Percentiles rank a stretch among this genome's conserved stretches.
These are phyloP conservation scores for Arthrinium phaeospermum DNA, from an alignment of 2,329 filamentous ascomycete genomes.

Conservation along the genomic window DNA sequence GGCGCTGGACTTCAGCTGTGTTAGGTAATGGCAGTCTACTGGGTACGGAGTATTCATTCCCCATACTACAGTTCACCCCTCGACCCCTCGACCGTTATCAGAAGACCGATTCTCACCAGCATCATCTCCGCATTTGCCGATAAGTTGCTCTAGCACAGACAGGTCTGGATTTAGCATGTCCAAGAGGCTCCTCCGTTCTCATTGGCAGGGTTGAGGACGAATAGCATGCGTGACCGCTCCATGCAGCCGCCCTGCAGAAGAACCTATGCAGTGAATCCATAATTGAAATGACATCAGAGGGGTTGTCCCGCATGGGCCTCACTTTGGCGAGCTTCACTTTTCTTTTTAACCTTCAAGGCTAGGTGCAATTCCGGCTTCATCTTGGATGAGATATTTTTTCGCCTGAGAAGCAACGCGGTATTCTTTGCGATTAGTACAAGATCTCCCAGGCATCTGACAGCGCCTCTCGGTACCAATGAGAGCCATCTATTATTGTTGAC, in stretches of 20 bases:
- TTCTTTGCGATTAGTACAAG: not conserved
- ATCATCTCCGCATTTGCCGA: slow-evolving; percentile 11
- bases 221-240: slow-evolving; percentile 3
- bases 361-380: slow-evolving; percentile 7
- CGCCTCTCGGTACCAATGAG: not conserved
- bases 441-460: not conserved
- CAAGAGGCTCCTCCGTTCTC: not conserved
- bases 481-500: not conserved
- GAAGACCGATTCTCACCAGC: not conserved
- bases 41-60: not conserved
- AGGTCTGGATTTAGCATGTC: not conserved
- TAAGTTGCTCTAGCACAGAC: not conserved
- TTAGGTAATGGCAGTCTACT: not conserved
- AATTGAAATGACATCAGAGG: slow-evolving; percentile 16
- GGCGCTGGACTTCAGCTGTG: not conserved
- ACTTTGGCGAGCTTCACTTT: not conserved
- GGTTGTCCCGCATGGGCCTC: not conserved
- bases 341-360: not conserved
- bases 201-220: slow-evolving; percentile 1
- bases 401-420: not conserved
- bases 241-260: slow-evolving; percentile 12
- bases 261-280: not conserved
- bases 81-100: not conserved
- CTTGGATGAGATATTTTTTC: not conserved
- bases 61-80: not conserved